A percentile compares a stretch with the other conserved stretches of the same genome.
These are phyloP conservation scores for Cystoderma amianthinum DNA, from an alignment of 768 basidiomycete species.

Conservation along the genomic window DNA sequence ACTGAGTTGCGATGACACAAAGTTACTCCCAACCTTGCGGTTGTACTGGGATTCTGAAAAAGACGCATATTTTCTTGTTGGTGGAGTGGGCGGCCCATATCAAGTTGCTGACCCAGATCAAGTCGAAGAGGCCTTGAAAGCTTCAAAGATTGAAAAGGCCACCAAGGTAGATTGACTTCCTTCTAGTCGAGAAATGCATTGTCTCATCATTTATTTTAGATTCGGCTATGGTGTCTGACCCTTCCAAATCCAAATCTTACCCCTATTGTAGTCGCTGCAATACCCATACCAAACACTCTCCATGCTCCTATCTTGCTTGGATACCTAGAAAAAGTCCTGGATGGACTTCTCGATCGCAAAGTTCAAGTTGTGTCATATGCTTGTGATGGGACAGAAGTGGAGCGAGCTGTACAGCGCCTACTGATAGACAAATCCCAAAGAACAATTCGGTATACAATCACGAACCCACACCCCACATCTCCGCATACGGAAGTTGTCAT, in stretches of 20 bases:
- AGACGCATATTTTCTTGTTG: slow-evolving; percentile 15
- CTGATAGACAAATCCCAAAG: too few relatives aligned
- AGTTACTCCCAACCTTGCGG: slow-evolving; percentile 16
- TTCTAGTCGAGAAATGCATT: not conserved
- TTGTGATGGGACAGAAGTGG: slow-evolving; percentile 26
- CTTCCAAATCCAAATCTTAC: slow-evolving; percentile 21
- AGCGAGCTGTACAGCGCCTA: slow-evolving; percentile 17
- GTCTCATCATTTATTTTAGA: slow-evolving; percentile 6
- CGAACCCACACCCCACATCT: too few relatives aligned
- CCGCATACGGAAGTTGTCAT: too few relatives aligned
- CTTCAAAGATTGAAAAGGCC: slow-evolving; percentile 9
- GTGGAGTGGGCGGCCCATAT: slow-evolving; percentile 15
- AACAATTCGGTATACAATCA: too few relatives aligned
- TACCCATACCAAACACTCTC: slow-evolving; percentile 13
- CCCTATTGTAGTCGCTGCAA: slow-evolving; percentile 21
- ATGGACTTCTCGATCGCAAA: slow-evolving; percentile 13
- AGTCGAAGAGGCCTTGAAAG: slow-evolving; percentile 7
- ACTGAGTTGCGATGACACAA: slow-evolving; percentile 29
- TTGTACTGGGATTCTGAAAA: slow-evolving; percentile 15
- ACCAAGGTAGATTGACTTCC: slow-evolving; percentile 11
- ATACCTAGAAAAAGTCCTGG: slow-evolving; percentile 11
- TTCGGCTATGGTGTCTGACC: slow-evolving; percentile 21
- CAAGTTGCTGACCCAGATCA: slow-evolving; percentile 15
- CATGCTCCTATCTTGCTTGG: slow-evolving; percentile 9
- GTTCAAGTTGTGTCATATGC: slow-evolving; percentile 23